Evolutionary conservation across 345 rosid species (phyloP).

Genomic region (Linum tenue): DNA sequence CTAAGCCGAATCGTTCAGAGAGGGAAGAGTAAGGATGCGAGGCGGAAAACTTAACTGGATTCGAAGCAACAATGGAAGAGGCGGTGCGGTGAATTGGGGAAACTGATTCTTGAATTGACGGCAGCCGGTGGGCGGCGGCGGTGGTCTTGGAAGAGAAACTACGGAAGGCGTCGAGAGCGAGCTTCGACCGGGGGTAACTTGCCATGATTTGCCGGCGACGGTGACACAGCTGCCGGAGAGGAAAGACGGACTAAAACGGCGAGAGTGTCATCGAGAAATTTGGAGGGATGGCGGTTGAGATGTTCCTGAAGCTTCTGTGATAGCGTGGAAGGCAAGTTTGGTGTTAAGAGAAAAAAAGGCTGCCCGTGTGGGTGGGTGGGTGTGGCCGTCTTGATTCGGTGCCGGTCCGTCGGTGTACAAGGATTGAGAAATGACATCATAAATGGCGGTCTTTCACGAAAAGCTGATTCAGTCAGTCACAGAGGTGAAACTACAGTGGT

Average conservation of each 20-base stretch:
- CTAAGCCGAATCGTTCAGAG: conserved; percentile 18
- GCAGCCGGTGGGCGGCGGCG: conserved; percentile 14
- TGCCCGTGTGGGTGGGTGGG: too few relatives aligned
- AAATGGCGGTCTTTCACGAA: too few relatives aligned
- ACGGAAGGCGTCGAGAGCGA: conserved; percentile 37
- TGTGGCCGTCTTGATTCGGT: too few relatives aligned
- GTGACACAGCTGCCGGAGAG: neutral
- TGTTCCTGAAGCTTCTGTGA: too few relatives aligned
- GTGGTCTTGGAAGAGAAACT: conserved; percentile 27
- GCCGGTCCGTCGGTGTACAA: too few relatives aligned
- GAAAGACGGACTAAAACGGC: neutral
- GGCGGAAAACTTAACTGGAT: conserved; percentile 30
- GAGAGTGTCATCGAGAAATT: too few relatives aligned
- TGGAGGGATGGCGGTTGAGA: too few relatives aligned
- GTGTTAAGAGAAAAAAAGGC: too few relatives aligned
- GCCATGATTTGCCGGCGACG: conserved; percentile 29
- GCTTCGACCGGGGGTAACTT: conserved; percentile 39
- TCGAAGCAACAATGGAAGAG: conserved; percentile 19
- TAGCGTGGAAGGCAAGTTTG: too few relatives aligned
- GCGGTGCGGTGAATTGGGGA: conserved; percentile 21
- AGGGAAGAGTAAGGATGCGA: conserved; percentile 23
- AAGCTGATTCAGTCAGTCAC: too few relatives aligned
- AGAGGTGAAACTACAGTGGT: too few relatives aligned
- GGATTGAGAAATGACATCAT: too few relatives aligned
- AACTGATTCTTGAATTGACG: conserved; percentile 20